Conservation (phyloP, 768 basidiomycete species). For the Tephrocybe sp. region DNA sequence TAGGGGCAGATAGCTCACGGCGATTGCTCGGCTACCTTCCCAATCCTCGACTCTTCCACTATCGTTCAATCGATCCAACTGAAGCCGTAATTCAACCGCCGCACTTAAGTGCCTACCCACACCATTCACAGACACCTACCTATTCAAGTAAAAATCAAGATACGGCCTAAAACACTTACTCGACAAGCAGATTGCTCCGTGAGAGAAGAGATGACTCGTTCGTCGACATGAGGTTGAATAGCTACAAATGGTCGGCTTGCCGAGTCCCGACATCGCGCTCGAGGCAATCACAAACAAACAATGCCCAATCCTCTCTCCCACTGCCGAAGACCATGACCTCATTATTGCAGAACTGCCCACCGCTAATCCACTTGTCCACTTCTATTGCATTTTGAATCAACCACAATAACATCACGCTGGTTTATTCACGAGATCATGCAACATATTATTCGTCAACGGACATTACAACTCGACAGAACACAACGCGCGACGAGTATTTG, state of each 20-base stretch:
- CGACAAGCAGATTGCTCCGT: not conserved
- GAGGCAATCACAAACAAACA: no score
- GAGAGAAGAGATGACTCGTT: no score
- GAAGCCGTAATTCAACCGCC: conserved; percentile 7
- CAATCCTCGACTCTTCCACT: conserved; percentile 6
- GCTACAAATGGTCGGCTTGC: no score
- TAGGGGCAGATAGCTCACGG: not conserved
- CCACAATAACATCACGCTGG: no score
- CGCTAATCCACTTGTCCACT: no score
- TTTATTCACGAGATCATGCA: not conserved
- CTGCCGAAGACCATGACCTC: no score
- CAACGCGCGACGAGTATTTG: conserved; percentile 12
- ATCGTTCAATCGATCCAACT: not conserved
- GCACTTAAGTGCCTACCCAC: conserved; percentile 5
- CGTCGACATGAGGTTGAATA: no score
- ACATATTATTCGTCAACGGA: conserved; percentile 10
- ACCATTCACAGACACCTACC: not conserved
- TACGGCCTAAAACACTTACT: not conserved
- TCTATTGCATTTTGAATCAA: no score
- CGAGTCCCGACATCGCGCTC: no score
- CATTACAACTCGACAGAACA: conserved; percentile 13
- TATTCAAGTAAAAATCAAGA: not conserved
- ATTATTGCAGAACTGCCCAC: no score
- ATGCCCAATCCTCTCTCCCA: no score
- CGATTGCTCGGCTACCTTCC: not conserved